These are phyloP conservation scores for Daldinia vernicosa DNA, from an alignment of 495 filamentous ascomycete species.

Conservation along the genomic window DNA sequence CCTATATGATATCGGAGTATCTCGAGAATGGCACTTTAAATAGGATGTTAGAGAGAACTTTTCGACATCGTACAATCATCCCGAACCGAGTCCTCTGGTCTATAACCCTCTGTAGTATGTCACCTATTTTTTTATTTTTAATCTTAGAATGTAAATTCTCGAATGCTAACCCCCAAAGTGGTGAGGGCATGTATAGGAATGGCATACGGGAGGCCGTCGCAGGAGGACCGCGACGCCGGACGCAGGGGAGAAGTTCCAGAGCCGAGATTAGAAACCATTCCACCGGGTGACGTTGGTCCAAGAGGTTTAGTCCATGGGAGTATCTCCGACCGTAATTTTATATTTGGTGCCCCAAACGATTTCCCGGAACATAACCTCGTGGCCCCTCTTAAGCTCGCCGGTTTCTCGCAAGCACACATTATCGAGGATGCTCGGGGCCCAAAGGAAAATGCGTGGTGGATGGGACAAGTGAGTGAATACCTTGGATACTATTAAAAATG, in stretches of 20 bases:
- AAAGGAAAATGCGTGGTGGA: not conserved
- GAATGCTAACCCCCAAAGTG: slow-evolving; percentile 13
- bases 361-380: not conserved
- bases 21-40: slow-evolving; percentile 12
- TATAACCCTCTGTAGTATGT: slow-evolving; percentile 25
- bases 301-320: not conserved
- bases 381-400: not conserved
- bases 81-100: slow-evolving; percentile 23
- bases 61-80: too few species aligned
- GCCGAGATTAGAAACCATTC: not conserved
- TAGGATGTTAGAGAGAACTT: too few species aligned
- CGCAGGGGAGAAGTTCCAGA: not conserved
- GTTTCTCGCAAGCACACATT: not conserved
- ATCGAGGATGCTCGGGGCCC: not conserved
- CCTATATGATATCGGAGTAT: slow-evolving; percentile 13
- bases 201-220: slow-evolving; percentile 8
- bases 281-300: not conserved
- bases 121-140: not conserved
- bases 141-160: too few species aligned
- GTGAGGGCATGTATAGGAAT: slow-evolving; percentile 14
- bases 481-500: not conserved
- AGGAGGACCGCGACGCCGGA: not conserved
- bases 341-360: not conserved
- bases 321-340: slow-evolving; percentile 1
- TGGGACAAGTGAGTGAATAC: not conserved